Base-by-base conservation (phyloP, 2,329 filamentous ascomycete genomes). In the Chrysosporium keratinophilum region DNA sequence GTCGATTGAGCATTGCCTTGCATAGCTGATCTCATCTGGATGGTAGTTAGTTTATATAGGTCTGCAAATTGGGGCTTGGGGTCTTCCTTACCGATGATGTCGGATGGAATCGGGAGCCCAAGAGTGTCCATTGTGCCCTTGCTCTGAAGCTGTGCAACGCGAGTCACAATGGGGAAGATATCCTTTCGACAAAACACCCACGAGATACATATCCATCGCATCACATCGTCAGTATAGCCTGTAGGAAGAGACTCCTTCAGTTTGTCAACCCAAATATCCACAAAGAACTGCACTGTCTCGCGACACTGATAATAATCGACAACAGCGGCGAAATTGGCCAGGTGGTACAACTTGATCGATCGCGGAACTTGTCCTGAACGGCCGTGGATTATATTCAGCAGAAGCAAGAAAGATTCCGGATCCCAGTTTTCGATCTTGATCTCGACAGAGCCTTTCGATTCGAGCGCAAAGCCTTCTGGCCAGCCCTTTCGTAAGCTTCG, bases 341-440 rank as follows among this genome's bases (percentile, higher is more conserved):
- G 63, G 9, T 67, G 62, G n/a, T 75, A 69, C 4, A 76, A 60
- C 34, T 59, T 62, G 0, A 76, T 56, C 0, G 55, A 46, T 39
- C 61, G 62, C 0, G 74, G 73, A 12, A 78, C 66, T 41, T 69
- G 65, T n/a, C 64, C 57, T 12, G 65, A 67, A 2, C 68, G 67
- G 47, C 70, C 65, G 60, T 78, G 76, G 9, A 78, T 62, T n/a
- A 74, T 70, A 54, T 74, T 69, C 46, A 77, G 61, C 0, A 77
- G 52, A 15, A 71, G 68, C 7, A 68, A 61, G 3, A 76, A 64
- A 0, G 73, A 71, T 5, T 70, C 62, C 3, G 63, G 58, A 51
- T 76, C 50, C 10, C 55, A 54, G 42, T 51, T 42, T 9, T 33
- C 17, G 9, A 45, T 33, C 7, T 10, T 10, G 14, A 54, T 34